These are phyloP conservation scores for Pythium volutum DNA, from an alignment of 352 stramenopile species.

Conservation along the genomic window DNA sequence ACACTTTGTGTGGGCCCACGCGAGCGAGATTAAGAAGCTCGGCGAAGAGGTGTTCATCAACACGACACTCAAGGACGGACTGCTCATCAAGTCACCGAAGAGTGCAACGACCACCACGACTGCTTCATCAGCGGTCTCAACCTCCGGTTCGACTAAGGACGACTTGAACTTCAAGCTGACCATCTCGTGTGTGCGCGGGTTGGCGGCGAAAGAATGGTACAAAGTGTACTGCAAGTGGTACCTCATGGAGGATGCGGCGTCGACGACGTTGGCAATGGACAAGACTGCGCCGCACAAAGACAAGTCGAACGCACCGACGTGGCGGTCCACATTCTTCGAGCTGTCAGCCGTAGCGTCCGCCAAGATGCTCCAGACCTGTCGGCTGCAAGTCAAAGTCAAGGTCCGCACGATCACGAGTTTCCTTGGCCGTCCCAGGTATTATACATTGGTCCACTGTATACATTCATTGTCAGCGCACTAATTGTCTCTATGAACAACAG, in stretches of 20 bases:
- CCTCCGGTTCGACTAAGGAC: not conserved
- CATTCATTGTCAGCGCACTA: not conserved
- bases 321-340: not conserved
- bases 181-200: not conserved
- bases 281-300: not conserved
- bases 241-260: not conserved
- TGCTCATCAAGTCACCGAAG: not conserved
- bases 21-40: not conserved
- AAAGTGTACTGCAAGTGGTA: slow-evolving; percentile 10
- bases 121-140: too few species aligned
- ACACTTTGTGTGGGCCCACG: not conserved
- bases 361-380: not conserved
- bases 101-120: too few species aligned
- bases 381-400: not conserved
- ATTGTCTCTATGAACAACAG: not conserved
- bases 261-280: not conserved
- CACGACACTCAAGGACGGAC: not conserved
- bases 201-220: not conserved
- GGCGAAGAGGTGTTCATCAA: not conserved
- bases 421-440: not conserved
- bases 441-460: not conserved
- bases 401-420: slow-evolving; percentile 1
- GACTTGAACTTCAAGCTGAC: not conserved
- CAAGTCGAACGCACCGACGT: not conserved
- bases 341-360: not conserved